Conservation (phyloP, 345 rosid genomes). For the Capsella bursapastoris region DNA sequence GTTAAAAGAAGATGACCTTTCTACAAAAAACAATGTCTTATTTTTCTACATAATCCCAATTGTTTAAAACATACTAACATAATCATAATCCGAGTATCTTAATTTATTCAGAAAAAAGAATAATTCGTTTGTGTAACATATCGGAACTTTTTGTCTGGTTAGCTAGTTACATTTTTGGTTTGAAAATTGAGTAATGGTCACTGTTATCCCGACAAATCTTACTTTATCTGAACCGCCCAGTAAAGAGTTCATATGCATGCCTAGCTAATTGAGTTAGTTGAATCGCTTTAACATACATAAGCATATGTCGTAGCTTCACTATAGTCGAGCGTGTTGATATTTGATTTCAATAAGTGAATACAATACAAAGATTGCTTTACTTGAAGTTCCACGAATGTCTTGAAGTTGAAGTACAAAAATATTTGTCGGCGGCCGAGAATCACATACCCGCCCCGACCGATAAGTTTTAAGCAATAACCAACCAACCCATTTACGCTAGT, state of each 20-base stretch:
- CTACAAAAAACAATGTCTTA: not conserved
- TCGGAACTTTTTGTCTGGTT: not conserved
- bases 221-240: conserved; percentile 1
- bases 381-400: conserved; percentile 40
- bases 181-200: not conserved
- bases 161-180: not conserved
- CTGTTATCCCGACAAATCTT: conserved; percentile 4
- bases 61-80: not conserved
- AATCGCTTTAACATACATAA: not conserved
- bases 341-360: not conserved
- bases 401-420: conserved; percentile 24
- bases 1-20: not conserved
- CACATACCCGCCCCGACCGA: conserved; percentile 14
- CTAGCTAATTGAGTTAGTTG: conserved; percentile 3
- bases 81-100: not conserved
- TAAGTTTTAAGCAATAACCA: conserved; percentile 25
- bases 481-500: conserved; percentile 16
- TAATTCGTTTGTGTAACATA: not conserved
- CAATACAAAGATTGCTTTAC: conserved; percentile 9
- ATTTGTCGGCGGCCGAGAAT: conserved; percentile 43
- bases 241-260: not conserved
- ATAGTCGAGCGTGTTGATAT: not conserved
- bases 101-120: not conserved
- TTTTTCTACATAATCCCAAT: too few relatives aligned
- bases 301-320: not conserved